A percentile compares a stretch with the other conserved stretches of the same genome.
phyloP scores from a whole-genome alignment of 768 basidiomycete species.

The Kwoniella dejecticola region DNA sequence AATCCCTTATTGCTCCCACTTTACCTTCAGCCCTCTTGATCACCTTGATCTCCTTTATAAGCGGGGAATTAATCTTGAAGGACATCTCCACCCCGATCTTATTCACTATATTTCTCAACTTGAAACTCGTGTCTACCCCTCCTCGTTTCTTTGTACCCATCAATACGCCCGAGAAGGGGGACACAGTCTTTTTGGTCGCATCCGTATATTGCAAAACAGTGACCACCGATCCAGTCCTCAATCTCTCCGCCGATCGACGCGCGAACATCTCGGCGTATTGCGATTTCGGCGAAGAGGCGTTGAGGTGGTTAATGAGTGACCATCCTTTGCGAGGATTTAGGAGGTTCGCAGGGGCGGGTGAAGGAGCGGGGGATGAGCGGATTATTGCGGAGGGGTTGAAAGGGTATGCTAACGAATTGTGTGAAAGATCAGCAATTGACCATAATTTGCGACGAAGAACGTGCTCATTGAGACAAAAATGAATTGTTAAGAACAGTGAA shows the following conservation, averaged over 20 bases:
- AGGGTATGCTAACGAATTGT: conserved; percentile 25
- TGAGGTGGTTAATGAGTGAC: conserved; percentile 44
- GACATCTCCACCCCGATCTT: conserved; percentile 92
- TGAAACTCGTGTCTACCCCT: conserved; percentile 76
- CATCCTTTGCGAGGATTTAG: conserved; percentile 42
- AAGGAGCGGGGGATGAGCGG: conserved; percentile 19
- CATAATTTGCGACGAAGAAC: too few relatives aligned
- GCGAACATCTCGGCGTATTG: conserved; percentile 73
- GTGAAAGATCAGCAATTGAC: not conserved
- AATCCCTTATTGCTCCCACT: conserved; percentile 32
- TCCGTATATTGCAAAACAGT: conserved; percentile 67
- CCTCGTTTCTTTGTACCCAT: conserved; percentile 68
- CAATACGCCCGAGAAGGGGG: conserved; percentile 80
- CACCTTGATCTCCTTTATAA: conserved; percentile 82
- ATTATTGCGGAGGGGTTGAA: conserved; percentile 34
- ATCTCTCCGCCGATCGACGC: conserved; percentile 66
- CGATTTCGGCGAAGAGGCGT: conserved; percentile 70
- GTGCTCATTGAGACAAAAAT: too few relatives aligned
- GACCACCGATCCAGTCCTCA: conserved; percentile 83
- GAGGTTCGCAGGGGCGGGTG: conserved; percentile 27
- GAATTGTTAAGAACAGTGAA: too few relatives aligned
- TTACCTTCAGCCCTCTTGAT: conserved; percentile 55
- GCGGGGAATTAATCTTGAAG: conserved; percentile 81
- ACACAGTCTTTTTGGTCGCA: conserved; percentile 67
- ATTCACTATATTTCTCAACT: conserved; percentile 84